Evolutionary conservation across 768 basidiomycete species (phyloP), one percentile per base, ranked within the genome.

Genomic region (Pisolithus orientalis): DNA sequence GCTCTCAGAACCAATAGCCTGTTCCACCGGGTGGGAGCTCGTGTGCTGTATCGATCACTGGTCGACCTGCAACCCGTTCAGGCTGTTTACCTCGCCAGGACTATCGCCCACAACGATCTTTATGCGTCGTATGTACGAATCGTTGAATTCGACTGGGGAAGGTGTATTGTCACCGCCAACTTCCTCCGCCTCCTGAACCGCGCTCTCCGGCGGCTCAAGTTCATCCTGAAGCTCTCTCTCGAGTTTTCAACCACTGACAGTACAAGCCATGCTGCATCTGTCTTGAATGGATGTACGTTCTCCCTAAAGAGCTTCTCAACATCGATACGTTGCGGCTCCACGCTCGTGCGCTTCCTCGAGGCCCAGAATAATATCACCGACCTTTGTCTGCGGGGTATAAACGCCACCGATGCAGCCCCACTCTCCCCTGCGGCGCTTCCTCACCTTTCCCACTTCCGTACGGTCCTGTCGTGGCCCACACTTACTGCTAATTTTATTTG

Each of bases 311-410:
- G 68, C 0, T 73, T 85, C 57, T 72, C 77, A 9, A 83, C 81
- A 0, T 80, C 82, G 16, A 74, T 83, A 65, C 73, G 75, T n/a
- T 82, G 75, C 58, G 75, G 77, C 39, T 57, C 62, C 4, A 60
- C 66, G 4, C 70, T 85, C 13, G 78, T 78, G 0, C 51, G 57
- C 8, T 82, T 84, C 62, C 70, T 85, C 50, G 77, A 74, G 51
- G 65, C 68, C 0, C 83, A 84, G 63, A 67, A 65, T 5, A 55
- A 61, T 27, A 68, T 85, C 54, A 59, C 62, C 38, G 78, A 84
- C 25, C 71, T 86, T 49, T 78, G 78, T 11, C 72, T 85, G 24
- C 72, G 81, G 21, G 82, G 82, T 0, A 75, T 76, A 55, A 73
- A 74, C 52, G 66, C 70, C 50, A 70, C 65, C 28, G 62, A 53